These are phyloP conservation scores for Aureobasidium sp. DNA, from an alignment of 2,329 filamentous ascomycete genomes.

Conservation along the genomic window DNA sequence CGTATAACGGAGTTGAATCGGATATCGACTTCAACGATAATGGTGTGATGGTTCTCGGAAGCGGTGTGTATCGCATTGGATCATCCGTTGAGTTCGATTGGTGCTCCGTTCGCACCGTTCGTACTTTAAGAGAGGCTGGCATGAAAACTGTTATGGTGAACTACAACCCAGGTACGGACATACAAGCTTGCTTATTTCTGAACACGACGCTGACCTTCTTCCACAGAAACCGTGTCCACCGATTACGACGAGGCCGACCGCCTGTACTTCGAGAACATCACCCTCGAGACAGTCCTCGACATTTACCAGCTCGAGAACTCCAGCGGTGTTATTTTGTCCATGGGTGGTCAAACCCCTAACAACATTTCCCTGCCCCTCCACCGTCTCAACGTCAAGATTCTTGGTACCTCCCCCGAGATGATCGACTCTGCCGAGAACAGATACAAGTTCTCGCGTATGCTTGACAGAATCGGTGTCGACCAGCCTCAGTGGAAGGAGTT, in stretches of 20 bases:
- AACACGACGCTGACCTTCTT: no score
- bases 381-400: slow-evolving; percentile 80
- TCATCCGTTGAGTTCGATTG: slow-evolving; percentile 99
- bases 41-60: slow-evolving; percentile 91
- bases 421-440: slow-evolving; percentile 96
- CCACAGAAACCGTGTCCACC: slow-evolving; percentile 44
- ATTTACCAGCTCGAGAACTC: slow-evolving; percentile 85
- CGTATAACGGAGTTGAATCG: slow-evolving; percentile 83
- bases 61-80: slow-evolving; percentile 53
- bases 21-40: slow-evolving; percentile 81
- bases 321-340: slow-evolving; percentile 80
- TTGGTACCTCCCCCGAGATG: slow-evolving; percentile 97
- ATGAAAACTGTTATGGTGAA: slow-evolving; percentile 97
- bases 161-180: slow-evolving; percentile 58
- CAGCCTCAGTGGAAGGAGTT: slow-evolving; percentile 98
- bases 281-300: slow-evolving; percentile 79
- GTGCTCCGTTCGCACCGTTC: slow-evolving; percentile 92
- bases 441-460: slow-evolving; percentile 98
- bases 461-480: slow-evolving; percentile 89
- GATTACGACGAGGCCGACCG: slow-evolving; percentile 94
- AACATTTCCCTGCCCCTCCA: slow-evolving; percentile 90
- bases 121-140: slow-evolving; percentile 73
- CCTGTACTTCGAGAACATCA: slow-evolving; percentile 95
- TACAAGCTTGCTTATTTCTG: no score
- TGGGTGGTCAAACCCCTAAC: slow-evolving; percentile 97